These are phyloP conservation scores for Geotrichum carabidarum DNA, from an alignment of 1,139 yeast genomes.

Conservation along the genomic window DNA sequence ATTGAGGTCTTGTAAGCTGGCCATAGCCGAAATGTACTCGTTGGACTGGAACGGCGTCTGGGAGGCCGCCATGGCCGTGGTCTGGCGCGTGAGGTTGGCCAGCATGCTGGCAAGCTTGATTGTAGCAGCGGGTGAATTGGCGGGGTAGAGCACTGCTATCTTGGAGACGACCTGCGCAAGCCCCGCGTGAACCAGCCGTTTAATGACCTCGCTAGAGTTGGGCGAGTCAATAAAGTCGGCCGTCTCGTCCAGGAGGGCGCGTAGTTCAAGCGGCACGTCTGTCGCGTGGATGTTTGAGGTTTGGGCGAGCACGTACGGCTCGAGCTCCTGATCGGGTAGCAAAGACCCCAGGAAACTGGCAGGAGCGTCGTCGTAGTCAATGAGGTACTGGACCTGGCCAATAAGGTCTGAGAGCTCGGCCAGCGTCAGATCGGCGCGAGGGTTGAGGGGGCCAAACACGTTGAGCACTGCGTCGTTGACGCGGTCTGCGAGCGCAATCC, in stretches of 20 bases:
- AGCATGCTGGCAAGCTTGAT: constrained; percentile 62
- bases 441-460: constrained; percentile 58
- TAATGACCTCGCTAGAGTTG: constrained; percentile 40
- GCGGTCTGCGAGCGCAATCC: constrained; percentile 53
- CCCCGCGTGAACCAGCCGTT: constrained; percentile 39
- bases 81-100: constrained; percentile 65
- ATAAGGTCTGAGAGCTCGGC: constrained; percentile 54
- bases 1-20: constrained; percentile 59
- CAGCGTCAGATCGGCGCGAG: constrained; percentile 63
- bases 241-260: constrained; percentile 48
- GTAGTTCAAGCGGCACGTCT: constrained; percentile 24
- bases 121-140: constrained; percentile 14
- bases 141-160: constrained; percentile 24
- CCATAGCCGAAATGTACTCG: constrained; percentile 46
- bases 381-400: constrained; percentile 41
- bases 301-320: constrained; percentile 38
- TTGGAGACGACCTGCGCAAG: constrained; percentile 29
- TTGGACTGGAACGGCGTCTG: constrained; percentile 46
- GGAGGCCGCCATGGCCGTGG: constrained; percentile 46
- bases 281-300: constrained; percentile 22
- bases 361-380: constrained; percentile 34
- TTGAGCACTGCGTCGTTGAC: constrained; percentile 56
- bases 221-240: constrained; percentile 46
- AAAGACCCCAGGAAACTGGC: constrained; percentile 31
- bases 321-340: constrained; percentile 43